Evolutionary conservation across 2,329 filamentous ascomycete species (phyloP), one percentile per base, ranked within the genome.

Genomic region (Helotiales sp.): DNA sequence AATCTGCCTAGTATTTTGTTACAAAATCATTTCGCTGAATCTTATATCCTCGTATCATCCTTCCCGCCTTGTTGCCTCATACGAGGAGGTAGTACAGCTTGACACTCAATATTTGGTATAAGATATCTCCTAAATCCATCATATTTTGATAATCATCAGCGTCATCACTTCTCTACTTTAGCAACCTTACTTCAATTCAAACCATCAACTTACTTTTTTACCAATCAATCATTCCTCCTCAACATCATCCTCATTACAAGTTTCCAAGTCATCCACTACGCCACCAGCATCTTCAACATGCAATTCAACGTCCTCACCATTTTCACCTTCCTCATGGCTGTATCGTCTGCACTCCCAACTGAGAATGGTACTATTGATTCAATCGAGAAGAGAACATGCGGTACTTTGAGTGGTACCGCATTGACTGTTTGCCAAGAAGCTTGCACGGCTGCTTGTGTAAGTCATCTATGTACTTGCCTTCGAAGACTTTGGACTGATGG

Each of bases 361-460:
- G 33, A 25, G 22, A 29, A 25, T 19, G 17, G 8, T 17, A n/a
- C 2, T 6, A 24, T 5, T 6, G 12, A 10, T 15, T 27, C 15
- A n/a, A 57, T 57, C 22, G 50, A 53, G 30, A 57, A 57, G 40
- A 33, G 50, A 10, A 57, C 49, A 31, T 57, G 55, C 40, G 49
- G 55, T 19, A 48, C 49, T 25, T 33, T 57, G 0, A 42, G 22
- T 4, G 55, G 49, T 4, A 57, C 40, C n/a, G 40, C 50, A n/a
- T 25, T 53, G 31, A 15, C 31, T 3, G 15, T 57, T 17, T 57
- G 55, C 42, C 55, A 57, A 31, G 24, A 5, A n/a, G 55, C 54
- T 24, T 57, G 49, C 49, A 31, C 38, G 10, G 49, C 48, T 40
- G 40, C 48, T 52, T 57, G 54, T 25, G 54, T 57, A 49, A 40